phyloP scores from a whole-genome alignment of 441 rosid species.

The Aleurites moluccanus region DNA sequence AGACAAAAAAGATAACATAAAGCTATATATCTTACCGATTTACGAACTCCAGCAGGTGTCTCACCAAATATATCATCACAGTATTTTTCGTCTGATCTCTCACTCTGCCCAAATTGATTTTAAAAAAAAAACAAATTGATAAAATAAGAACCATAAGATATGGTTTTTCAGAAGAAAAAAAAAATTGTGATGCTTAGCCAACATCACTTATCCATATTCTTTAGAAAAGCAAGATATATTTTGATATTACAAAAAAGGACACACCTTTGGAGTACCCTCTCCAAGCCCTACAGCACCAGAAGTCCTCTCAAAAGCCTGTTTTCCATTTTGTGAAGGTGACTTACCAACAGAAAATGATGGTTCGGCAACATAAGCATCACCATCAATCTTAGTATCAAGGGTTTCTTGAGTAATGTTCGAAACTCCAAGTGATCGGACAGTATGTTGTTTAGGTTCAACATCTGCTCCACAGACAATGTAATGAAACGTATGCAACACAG shows the following conservation, averaged over 20 bases:
- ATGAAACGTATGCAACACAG: not conserved
- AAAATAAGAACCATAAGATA: not conserved
- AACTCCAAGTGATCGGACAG: constrained; percentile 23
- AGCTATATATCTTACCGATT: constrained; percentile 47
- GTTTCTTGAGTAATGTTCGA: constrained; percentile 35
- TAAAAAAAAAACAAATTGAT: too few species aligned
- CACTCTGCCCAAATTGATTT: constrained; percentile 63
- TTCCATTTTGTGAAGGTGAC: constrained; percentile 51
- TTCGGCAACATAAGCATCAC: constrained; percentile 39
- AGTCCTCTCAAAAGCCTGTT: constrained; percentile 41
- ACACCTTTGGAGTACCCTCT: constrained; percentile 95
- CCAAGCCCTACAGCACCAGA: constrained; percentile 77
- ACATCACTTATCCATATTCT: not conserved
- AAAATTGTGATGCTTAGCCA: not conserved
- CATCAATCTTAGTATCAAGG: constrained; percentile 38
- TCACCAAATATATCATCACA: constrained; percentile 98
- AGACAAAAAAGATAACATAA: not conserved
- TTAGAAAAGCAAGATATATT: not conserved
- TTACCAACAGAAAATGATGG: constrained; percentile 53
- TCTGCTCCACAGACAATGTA: constrained; percentile 27
- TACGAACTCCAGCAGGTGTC: constrained; percentile 72
- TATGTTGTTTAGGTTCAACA: constrained; percentile 26
- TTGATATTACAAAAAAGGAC: constrained; percentile 7
- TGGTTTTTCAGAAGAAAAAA: not conserved
- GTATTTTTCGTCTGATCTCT: constrained; percentile 71